Base-by-base conservation (phyloP, 371 early-diverging fungal genomes). In the Actinomucor elegans region DNA sequence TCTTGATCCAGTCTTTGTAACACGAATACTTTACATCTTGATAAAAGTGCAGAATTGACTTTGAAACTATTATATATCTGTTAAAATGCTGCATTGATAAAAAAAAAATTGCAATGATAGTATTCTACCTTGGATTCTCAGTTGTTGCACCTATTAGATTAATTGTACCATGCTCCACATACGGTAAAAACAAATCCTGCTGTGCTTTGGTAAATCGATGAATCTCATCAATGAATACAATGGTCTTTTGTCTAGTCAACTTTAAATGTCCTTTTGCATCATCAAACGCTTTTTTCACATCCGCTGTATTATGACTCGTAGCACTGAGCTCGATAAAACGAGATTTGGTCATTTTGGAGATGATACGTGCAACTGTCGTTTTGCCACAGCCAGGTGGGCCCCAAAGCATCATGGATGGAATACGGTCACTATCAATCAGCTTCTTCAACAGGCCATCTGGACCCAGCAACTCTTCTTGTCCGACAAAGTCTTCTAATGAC, bases 311-410 rank as follows among this genome's bases (percentile, higher is more conserved):
- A 52, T 89, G 83, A 5, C 77, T 81, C 2, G 89, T 85, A 0
- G 91, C 93, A 36, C 86, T 80, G 50, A 92, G 64, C 58, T 92
- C 93, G 31, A 77, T 67, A 57, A 87, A 91, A 9, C 80, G 71
- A 0, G 87, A 76, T 51, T 77, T 76, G 0, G 86, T 85, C 45
- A 66, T 66, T 36, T 80, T 78, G 1, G 89, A 87, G 29, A 89
- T 85, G 32, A 90, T 84, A 17, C 82, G 65, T 3, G 91, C 94
- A 9, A 91, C 60, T 0, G 91, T 90, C 0, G 93, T 94, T 52
- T 94, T 94, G n/a, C 95, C 95, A 17, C 82, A 77, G 0, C 94
- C 95, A 3, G 93, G 91, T 10, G 88, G 86, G 4, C 92, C 90
- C 75, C 79, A 79, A 1, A 81, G 54, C 0, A 84, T 46, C 58